Base-by-base conservation (phyloP, 2,329 filamentous ascomycete species). In the Fusarium aywerte region DNA sequence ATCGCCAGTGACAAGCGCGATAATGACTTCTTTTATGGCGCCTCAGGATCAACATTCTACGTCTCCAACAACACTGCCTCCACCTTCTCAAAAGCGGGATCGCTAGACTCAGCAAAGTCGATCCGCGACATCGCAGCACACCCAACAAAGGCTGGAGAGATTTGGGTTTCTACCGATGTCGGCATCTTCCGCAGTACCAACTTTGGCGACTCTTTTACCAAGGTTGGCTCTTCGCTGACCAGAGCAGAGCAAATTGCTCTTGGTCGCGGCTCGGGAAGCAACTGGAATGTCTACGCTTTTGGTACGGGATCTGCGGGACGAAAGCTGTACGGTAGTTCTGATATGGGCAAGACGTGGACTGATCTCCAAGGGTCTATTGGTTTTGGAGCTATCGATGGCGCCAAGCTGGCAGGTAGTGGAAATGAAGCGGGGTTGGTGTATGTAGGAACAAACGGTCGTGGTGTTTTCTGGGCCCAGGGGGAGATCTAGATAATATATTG, bases 121-220 rank as follows among this genome's bases (percentile, higher is more conserved):
- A 78, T 90, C 57, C 87, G 87, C 36, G 81, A 83, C 32, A 81
- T 91, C 11, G 85, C 84, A 16, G 81, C 80, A 1, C 82, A 89
- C 63, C 87, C 88, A 0, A 80, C 82, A 7, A 79, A 80, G 12
- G 85, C 86, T 0, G 89, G 90, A 13, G 85, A 88, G 45, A 81
- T 92, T 45, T 86, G 82, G 75, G 85, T 85, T 3, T 86, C 85
- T 2, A 87, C 85, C 0, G 79, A 87, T 52, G 76, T 70, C 0
- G 86, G 86, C 7, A 74, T 89, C 45, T 87, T 84, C 76, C 81
- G 81, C 67, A 85, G 83, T 11, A 83, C 80, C 7, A 74, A 88
- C 72, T 85, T 77, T 33, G 86, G 84, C 7, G 71, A 74, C 5
- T 80, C 79, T 2, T 87, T 87, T 65, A 77, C 79, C 0, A 73